These are phyloP conservation scores for Solanum appendiculatum DNA, from an alignment of 257 asterid species.

Conservation along the genomic window DNA sequence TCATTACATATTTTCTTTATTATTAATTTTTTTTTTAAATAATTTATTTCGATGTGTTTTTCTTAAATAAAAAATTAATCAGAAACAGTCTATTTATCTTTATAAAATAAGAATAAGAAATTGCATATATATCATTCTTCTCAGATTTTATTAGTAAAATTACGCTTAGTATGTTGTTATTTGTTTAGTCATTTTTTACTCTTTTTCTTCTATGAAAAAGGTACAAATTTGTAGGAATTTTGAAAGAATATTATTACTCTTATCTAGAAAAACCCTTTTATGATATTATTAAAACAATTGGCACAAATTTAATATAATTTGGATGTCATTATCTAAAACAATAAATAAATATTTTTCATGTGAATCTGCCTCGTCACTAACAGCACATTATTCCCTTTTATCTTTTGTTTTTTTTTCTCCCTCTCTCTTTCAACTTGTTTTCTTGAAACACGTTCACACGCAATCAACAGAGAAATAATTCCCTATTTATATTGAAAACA, in stretches of 20 bases:
- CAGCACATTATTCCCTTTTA: constrained; percentile 10
- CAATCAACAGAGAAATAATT: not conserved
- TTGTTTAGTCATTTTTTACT: not conserved
- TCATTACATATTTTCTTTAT: too few relatives aligned
- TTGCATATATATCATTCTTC: fast-evolving
- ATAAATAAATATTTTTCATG: not conserved
- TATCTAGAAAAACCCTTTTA: not conserved
- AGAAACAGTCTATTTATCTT: too few relatives aligned
- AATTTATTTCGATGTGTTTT: too few relatives aligned
- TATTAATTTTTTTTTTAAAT: too few relatives aligned
- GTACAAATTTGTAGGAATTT: not conserved
- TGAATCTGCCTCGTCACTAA: constrained; percentile 12
- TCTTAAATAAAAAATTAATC: too few relatives aligned
- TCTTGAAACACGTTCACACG: constrained; percentile 9
- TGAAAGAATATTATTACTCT: not conserved
- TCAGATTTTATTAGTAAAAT: not conserved
- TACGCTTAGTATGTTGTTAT: not conserved
- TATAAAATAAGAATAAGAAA: too few relatives aligned
- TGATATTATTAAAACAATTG: not conserved
- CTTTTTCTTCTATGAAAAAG: not conserved
- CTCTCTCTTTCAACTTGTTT: not conserved
- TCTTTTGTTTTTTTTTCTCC: not conserved
- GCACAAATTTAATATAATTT: not conserved
- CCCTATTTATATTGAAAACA: not conserved
- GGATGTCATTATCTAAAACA: not conserved